phyloP scores from a whole-genome alignment of 371 early-diverging fungal genomes.

The Apophysomyces elegans region DNA sequence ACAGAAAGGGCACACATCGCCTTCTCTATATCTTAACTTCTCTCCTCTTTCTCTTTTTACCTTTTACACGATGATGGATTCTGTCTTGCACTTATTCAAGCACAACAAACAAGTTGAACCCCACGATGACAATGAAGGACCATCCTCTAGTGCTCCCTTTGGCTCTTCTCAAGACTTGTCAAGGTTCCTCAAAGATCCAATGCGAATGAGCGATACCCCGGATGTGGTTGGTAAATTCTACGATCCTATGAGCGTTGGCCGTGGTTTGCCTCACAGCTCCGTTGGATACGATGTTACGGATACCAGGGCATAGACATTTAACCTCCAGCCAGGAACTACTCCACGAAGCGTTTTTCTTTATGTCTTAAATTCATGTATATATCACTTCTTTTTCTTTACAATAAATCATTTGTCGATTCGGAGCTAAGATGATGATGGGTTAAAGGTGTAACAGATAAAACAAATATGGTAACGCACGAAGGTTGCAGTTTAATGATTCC shows the following conservation, averaged over 20 bases:
- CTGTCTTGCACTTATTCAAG: not conserved
- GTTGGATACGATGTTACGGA: slow-evolving; percentile 34
- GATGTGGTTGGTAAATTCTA: slow-evolving; percentile 38
- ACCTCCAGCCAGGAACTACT: no score
- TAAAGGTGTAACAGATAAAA: no score
- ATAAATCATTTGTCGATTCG: no score
- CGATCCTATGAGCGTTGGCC: slow-evolving; percentile 43
- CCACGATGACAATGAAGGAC: not conserved
- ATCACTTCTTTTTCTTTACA: not conserved
- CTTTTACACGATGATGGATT: not conserved
- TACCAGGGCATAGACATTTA: slow-evolving; percentile 37
- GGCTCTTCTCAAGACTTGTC: not conserved
- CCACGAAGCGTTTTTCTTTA: no score
- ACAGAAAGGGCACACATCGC: not conserved
- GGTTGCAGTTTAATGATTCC: no score
- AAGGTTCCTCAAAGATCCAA: slow-evolving; percentile 45
- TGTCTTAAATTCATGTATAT: not conserved
- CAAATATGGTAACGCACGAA: no score
- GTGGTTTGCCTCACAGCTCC: slow-evolving; percentile 16
- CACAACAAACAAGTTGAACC: not conserved
- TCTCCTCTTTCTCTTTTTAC: not conserved
- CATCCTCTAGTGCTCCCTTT: not conserved
- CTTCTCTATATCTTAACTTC: not conserved
- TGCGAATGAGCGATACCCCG: slow-evolving; percentile 40
- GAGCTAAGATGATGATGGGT: no score